Base-by-base conservation (phyloP, 768 basidiomycete species). In the Mycena pura region DNA sequence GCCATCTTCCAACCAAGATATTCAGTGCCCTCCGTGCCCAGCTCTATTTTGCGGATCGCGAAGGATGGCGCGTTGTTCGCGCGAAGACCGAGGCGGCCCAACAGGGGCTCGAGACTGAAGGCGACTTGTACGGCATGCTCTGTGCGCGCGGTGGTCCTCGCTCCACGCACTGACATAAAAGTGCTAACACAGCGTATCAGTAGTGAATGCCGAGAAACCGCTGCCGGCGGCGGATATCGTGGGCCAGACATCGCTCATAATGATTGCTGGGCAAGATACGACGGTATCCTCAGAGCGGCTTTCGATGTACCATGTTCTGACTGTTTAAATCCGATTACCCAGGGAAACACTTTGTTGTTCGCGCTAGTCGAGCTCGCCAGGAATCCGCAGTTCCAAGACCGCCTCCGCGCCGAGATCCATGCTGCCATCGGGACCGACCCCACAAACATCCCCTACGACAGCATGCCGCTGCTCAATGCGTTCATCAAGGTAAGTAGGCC, bases 181-280 rank as follows among this genome's bases (percentile, higher is more conserved):
- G 6, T 41, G 4, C 3, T 31, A 44, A 19, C 45, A 14, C 13
- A 31, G 19, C 6, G 2, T 15, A 5, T 41, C 15, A 14, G n/a
- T n/a, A n/a, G 29, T 34, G 2, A 36, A 36, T 6, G 36, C 38
- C 5, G 11, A 13, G n/a, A 28, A 41, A 6, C 25, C 6, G 13
- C 10, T 53, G 4, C 40, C 17, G n/a, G 40, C 14, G 27, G 44
- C 24, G 10, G 56, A 49, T 15, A 25, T 59, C 13, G 31, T 21
- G 14, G 43, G 40, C n/a, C 57, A 60, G 44, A 46, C 44, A 15
- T 28, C 22, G 13, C 36, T 44, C 15, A 28, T 64, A 15, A 36
- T 64, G 6, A 24, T 50, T 7, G 58, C 63, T 13, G 63, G 57
- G 10, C 43, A 60, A n/a, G 57, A 64, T 21, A 60, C 63, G 2